Evolutionary conservation across 768 basidiomycete genomes (phyloP), one percentile per base, ranked within the genome.

Genomic region (Rhizopogon salebrosus): DNA sequence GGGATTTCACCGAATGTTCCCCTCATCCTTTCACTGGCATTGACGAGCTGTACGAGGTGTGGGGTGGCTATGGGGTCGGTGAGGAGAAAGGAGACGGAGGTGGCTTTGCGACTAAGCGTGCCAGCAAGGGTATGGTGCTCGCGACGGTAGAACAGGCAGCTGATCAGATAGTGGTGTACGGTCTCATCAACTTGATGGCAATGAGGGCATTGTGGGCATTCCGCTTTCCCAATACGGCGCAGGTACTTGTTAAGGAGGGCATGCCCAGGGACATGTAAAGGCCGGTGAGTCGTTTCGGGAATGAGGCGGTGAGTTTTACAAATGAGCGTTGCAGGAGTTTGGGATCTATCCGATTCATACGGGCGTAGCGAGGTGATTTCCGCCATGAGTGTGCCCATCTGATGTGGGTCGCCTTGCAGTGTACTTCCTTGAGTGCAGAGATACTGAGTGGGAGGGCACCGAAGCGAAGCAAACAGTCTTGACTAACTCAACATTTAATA

Each of bases 131-230:
- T 10, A 20, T 18, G 22, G 14, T 20, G 6, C 22, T 43, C 41
- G 8, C 20, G 43, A 3, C 18, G 37, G 18, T 65, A 64, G 18
- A 41, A 53, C 43, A 36, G 51, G 64, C 70, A 73, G 6, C 55
- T 13, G 13, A 64, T 41, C 8, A 72, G 52, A 52, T 51, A 72
- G 52, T 72, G 72, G 4, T 49, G 38, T 0, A 67, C 56, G 16
- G 67, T 69, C 48, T 73, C 71, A 9, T 45, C 38, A 1, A 23
- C 38, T 1, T 41, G 5, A 0, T 48, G 29, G 60, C 72, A 72
- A 3, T 41, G 34, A 3, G 54, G 49, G 58, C 71, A 74, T 3
- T 27, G 31, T 10, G 68, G 62, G 1, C 55, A 57, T 16, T 69
- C 63, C 0, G 42, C 54, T 26, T 54, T 55, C 0, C 51, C 46